These are phyloP conservation scores for Solanum peruvianum DNA, from an alignment of 257 asterid genomes.

Conservation along the genomic window DNA sequence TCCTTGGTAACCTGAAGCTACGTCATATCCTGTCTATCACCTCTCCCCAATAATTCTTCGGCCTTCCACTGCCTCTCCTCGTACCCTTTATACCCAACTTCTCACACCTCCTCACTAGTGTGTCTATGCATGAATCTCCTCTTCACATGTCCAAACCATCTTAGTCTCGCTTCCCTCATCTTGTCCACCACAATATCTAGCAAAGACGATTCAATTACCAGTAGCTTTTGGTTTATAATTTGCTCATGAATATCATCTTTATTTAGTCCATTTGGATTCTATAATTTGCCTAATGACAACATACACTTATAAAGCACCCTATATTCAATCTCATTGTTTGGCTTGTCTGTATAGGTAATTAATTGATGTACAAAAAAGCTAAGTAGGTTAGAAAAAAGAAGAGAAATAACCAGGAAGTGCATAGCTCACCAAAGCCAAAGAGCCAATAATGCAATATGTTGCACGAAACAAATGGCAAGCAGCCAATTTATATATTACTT, in stretches of 20 bases:
- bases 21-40: not conserved
- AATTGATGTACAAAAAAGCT: not conserved
- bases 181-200: not conserved
- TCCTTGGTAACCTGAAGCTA: not conserved
- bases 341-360: not conserved
- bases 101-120: not conserved
- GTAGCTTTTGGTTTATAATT: not conserved
- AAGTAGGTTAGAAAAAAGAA: not conserved
- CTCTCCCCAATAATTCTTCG: not conserved
- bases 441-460: not conserved
- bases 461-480: not conserved
- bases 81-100: not conserved
- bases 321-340: not conserved
- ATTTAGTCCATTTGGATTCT: not conserved
- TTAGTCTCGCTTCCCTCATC: not conserved
- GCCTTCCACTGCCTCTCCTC: not conserved
- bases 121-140: not conserved
- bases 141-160: not conserved
- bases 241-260: not conserved
- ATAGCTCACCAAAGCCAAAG: not conserved
- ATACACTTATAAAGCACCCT: not conserved
- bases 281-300: not conserved
- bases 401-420: not conserved
- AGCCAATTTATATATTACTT: not conserved
- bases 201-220: not conserved